phyloP scores from a whole-genome alignment of 768 basidiomycete species.

The Leucosporidium creatinivorum region DNA sequence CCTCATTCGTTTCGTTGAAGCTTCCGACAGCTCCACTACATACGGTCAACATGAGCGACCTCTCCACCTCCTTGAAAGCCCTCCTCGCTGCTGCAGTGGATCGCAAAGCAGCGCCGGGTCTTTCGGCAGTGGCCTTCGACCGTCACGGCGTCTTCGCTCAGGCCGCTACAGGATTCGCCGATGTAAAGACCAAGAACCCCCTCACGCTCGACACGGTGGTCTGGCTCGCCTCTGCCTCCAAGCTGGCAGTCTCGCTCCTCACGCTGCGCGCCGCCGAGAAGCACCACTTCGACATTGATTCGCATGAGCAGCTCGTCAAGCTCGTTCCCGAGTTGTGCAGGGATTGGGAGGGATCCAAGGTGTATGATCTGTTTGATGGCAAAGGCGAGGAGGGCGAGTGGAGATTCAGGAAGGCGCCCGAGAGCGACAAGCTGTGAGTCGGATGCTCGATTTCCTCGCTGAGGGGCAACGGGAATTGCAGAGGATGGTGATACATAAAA shows the following conservation, averaged over 20 bases:
- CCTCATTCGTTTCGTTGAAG: too few relatives aligned
- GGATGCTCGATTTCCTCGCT: too few relatives aligned
- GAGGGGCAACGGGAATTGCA: too few relatives aligned
- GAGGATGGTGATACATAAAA: too few relatives aligned
- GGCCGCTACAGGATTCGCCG: neutral
- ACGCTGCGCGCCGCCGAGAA: conserved; percentile 10
- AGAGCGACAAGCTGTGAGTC: conserved; percentile 11
- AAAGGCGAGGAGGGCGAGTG: conserved; percentile 17
- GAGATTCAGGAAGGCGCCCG: neutral
- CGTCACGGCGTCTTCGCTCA: neutral
- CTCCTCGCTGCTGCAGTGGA: conserved; percentile 8
- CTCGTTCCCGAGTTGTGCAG: conserved; percentile 20
- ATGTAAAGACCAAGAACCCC: neutral
- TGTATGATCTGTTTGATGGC: conserved; percentile 11
- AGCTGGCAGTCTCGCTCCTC: conserved; percentile 1
- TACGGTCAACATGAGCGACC: neutral
- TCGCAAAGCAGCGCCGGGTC: conserved; percentile 5
- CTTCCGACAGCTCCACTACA: too few relatives aligned
- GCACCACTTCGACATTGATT: conserved; percentile 16
- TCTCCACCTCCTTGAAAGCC: neutral
- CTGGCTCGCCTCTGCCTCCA: conserved; percentile 1
- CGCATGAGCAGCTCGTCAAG: conserved; percentile 15
- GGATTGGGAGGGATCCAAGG: neutral
- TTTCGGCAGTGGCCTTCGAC: conserved; percentile 16
- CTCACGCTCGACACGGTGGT: neutral